Evolutionary conservation across 176 grass and related monocot genomes (phyloP).

Genomic region (Chrysopogon serrulatus): DNA sequence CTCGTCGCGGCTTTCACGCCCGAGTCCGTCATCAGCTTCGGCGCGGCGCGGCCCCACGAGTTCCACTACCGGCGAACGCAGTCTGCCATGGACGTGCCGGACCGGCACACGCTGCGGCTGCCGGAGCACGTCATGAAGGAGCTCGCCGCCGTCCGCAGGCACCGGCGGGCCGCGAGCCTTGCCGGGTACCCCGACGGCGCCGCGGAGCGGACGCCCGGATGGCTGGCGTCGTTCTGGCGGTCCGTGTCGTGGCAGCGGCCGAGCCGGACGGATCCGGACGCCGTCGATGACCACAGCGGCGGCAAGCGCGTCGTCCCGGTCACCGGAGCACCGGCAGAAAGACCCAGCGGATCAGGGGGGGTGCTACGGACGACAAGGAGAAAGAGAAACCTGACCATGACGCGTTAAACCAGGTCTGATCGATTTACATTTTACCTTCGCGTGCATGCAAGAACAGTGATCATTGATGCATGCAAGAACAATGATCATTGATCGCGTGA

Average conservation of each 20-base stretch:
- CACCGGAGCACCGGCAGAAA: neutral
- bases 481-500: neutral
- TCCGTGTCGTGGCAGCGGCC: conserved; percentile 50
- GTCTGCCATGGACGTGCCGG: conserved; percentile 32
- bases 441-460: neutral
- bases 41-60: neutral
- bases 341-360: conserved; percentile 2
- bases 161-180: conserved; percentile 52
- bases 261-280: conserved; percentile 15
- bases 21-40: conserved; percentile 32
- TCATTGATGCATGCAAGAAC: neutral
- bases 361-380: neutral
- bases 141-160: conserved; percentile 51
- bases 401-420: conserved; percentile 58
- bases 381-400: conserved; percentile 7
- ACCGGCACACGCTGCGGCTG: conserved; percentile 63
- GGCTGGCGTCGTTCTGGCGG: conserved; percentile 38
- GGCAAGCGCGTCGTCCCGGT: conserved; percentile 41
- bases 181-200: conserved; percentile 38
- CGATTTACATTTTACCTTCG: neutral
- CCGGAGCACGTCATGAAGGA: conserved; percentile 67
- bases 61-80: conserved; percentile 44
- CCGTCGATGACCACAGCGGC: conserved; percentile 15
- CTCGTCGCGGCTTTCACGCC: conserved; percentile 21
- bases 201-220: conserved; percentile 33